Percentiles rank a stretch among this genome's conserved stretches.
These are phyloP conservation scores for Phytophthora sp. DNA, from an alignment of 352 stramenopile genomes.

Conservation along the genomic window DNA sequence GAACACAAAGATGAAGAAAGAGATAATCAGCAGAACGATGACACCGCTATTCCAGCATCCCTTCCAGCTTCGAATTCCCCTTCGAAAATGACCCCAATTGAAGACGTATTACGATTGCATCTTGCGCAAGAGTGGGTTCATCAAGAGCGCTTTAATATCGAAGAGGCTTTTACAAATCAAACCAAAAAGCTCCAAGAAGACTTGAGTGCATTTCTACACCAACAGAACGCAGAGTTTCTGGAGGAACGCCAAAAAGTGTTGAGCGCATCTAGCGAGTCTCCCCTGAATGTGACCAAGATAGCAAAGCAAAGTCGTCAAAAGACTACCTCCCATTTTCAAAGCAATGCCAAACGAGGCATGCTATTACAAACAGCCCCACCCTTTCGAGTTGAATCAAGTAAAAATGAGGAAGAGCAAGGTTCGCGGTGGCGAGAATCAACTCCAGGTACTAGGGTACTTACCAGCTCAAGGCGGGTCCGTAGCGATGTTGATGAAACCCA, in stretches of 20 bases:
- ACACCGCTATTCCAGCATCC: not conserved
- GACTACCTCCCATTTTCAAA: conserved; percentile 23
- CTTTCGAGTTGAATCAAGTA: conserved; percentile 8
- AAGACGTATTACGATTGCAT: conserved; percentile 28
- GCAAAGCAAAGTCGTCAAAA: not conserved
- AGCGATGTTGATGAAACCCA: conserved; percentile 27
- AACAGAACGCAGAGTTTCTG: conserved; percentile 47
- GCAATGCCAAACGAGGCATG: conserved; percentile 29
- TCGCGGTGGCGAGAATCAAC: not conserved
- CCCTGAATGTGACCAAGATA: too few species aligned
- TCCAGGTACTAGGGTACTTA: not conserved
- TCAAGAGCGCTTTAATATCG: conserved; percentile 73
- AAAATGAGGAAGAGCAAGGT: not conserved
- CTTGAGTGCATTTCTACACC: conserved; percentile 45
- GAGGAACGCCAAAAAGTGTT: conserved; percentile 45
- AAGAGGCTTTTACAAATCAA: conserved; percentile 73
- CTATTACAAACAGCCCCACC: conserved; percentile 18
- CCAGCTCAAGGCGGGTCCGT: not conserved
- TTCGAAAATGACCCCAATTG: conserved; percentile 4
- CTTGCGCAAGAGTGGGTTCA: conserved; percentile 55
- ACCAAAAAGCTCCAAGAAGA: conserved; percentile 59
- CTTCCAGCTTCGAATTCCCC: not conserved
- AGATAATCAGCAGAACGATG: conserved; percentile 18
- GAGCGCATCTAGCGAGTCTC: not conserved
- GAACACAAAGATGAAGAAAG: not conserved